Evolutionary conservation across 306 rosid species (phyloP), one percentile per base, ranked within the genome.

Genomic region (Vigna mungo): DNA sequence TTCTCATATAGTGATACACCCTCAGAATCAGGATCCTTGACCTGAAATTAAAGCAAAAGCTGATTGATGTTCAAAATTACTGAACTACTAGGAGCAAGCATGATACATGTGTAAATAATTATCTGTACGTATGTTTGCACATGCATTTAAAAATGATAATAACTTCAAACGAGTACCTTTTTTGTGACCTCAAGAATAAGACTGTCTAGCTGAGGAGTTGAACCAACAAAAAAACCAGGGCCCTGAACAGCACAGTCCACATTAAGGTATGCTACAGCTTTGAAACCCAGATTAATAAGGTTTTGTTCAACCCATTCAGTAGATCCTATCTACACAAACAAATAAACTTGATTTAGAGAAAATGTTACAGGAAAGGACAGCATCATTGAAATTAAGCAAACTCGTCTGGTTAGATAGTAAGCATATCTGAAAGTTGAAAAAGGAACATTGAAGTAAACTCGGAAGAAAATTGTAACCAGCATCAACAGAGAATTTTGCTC

Each of bases 281-380:
- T 90, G 64, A 96, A 70, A 62, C 89, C 91, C 39, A 95, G 85
- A 86, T 89, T 92, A 78, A 86, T 71, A 62, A 92, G 88, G 88
- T 95, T 95, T 58, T 95, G 92, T 82, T 95, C 98, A 75, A 95
- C 98, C 98, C 98, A 95, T 78, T 95, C 98, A 1, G 97, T 90
- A 20, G 98, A 95, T 82, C 98, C 98, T 68, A 95, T 90, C 98
- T 95, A 78, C 53, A 77, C 39, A 47, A 83, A 44, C 36, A 74
- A 17, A 77, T 53, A 68, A 76, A 58, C 53, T 64, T 20, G 75
- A 72, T 71, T 76, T 49, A 82, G 74, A 30, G 62, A 82, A 15
- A 77, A 51, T 60, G 18, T 68, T 68, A 27, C 68, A 68, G 52
- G 78, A 75, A 66, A 25, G 21, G 63, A 75, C 46, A 30, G 7